A percentile compares a stretch with the other conserved stretches of the same genome.
phyloP scores from a whole-genome alignment of 169 alveolate species.

The Plasmodium malariae region DNA sequence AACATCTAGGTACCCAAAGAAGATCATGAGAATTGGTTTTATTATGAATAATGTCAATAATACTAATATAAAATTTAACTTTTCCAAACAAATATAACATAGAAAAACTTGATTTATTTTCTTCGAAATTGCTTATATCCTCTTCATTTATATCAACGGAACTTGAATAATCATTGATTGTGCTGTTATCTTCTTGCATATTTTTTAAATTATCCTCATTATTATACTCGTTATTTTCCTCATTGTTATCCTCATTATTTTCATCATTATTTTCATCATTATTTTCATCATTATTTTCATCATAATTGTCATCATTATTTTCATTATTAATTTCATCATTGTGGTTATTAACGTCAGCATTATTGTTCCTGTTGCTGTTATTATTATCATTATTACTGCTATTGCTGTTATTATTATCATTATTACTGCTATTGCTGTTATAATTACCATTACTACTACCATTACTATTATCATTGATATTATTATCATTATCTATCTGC shows the following conservation, averaged over 20 bases:
- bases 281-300: background rate
- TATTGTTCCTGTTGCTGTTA: background rate
- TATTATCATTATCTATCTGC: background rate
- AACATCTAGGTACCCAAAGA: conserved; percentile 76
- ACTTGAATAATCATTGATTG: conserved; percentile 19
- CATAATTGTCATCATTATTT: background rate
- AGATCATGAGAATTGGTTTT: conserved; percentile 75
- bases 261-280: background rate
- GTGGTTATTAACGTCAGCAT: background rate
- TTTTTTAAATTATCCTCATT: background rate
- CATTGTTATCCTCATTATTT: background rate
- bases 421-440: background rate
- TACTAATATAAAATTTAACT: conserved; percentile 73
- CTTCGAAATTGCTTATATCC: conserved; percentile 31
- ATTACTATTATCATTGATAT: background rate
- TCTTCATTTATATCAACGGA: background rate
- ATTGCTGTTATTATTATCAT: background rate
- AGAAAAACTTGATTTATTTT: conserved; percentile 68
- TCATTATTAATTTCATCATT: background rate
- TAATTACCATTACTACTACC: background rate
- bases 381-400: background rate
- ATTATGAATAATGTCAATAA: conserved; percentile 69
- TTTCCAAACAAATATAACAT: conserved; percentile 72
- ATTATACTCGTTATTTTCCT: background rate
- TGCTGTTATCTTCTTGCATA: conserved; percentile 30